Evolutionary conservation across 2,329 filamentous ascomycete genomes (phyloP).

Genomic region (Coleophoma crateriformis): DNA sequence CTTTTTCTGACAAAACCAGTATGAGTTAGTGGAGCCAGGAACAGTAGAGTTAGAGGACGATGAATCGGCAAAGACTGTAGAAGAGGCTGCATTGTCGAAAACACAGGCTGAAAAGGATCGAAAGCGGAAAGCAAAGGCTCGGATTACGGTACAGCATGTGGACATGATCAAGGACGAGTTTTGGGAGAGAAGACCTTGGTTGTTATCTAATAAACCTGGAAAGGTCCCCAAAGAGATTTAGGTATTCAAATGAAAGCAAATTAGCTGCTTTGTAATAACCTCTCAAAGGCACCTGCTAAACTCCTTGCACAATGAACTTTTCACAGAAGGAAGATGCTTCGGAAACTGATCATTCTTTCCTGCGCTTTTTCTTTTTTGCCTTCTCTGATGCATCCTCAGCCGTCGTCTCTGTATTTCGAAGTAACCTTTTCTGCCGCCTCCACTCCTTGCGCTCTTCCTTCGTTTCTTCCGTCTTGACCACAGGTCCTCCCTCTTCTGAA

Average conservation of each 20-base stretch:
- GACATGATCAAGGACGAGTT: constrained; percentile 96
- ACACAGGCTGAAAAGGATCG: constrained; percentile 79
- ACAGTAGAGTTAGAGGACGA: constrained; percentile 33
- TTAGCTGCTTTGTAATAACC: constrained; percentile 1
- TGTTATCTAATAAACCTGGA: constrained; percentile 69
- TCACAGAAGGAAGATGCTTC: too few species aligned
- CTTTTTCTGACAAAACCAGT: constrained; percentile 37
- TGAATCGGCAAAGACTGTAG: constrained; percentile 40
- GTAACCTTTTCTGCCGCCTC: constrained; percentile 19
- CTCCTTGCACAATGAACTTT: constrained; percentile 9
- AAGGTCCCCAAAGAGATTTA: constrained; percentile 55
- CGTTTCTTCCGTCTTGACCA: constrained; percentile 14
- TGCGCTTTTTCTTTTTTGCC: constrained; percentile 24
- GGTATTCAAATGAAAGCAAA: constrained; percentile 6
- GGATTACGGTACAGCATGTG: constrained; percentile 75
- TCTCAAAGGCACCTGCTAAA: constrained; percentile 7
- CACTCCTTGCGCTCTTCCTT: constrained; percentile 26
- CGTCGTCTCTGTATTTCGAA: constrained; percentile 16
- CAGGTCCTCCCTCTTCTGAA: constrained; percentile 10
- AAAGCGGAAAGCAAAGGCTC: constrained; percentile 76
- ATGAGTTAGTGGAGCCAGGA: constrained; percentile 61
- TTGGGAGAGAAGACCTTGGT: constrained; percentile 83
- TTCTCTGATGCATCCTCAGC: constrained; percentile 22
- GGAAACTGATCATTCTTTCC: constrained; percentile 10
- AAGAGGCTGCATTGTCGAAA: constrained; percentile 58